These are phyloP conservation scores for Canna indica DNA, from an alignment of 176 grass and related monocot genomes.

Conservation along the genomic window DNA sequence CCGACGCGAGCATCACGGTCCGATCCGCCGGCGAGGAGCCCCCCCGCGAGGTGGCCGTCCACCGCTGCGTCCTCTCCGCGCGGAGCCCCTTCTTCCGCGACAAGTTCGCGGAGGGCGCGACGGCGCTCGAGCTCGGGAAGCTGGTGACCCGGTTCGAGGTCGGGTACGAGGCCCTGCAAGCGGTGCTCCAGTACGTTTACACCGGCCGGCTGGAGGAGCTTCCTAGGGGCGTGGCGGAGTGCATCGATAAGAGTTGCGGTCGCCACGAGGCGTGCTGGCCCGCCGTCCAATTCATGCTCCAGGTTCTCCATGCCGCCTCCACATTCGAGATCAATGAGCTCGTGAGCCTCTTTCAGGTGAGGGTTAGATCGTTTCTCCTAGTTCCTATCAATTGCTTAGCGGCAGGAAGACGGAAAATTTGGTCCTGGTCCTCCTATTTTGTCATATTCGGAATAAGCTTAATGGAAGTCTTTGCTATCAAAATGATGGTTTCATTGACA, in stretches of 20 bases:
- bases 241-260: not conserved
- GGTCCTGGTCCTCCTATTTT: too few relatives aligned
- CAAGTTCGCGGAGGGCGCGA: conserved; percentile 2
- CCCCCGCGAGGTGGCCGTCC: not conserved
- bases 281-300: conserved; percentile 16
- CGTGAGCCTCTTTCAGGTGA: conserved; percentile 19
- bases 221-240: not conserved
- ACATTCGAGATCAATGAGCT: conserved; percentile 18
- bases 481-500: not conserved
- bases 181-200: conserved; percentile 12
- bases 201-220: conserved; percentile 10
- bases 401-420: not conserved
- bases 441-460: not conserved
- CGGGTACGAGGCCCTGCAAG: conserved; percentile 3
- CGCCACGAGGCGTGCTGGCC: conserved; percentile 20
- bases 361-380: not conserved
- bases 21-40: not conserved
- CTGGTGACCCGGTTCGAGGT: not conserved
- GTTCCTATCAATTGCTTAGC: not conserved
- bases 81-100: conserved; percentile 16
- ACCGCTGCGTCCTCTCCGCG: conserved; percentile 11
- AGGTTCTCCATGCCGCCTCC: conserved; percentile 7
- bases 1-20: conserved; percentile 1
- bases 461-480: not conserved
- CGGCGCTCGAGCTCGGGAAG: conserved; percentile 6